Conservation (phyloP, 1,139 yeast genomes). For the Magnusiomyces magnusii region DNA sequence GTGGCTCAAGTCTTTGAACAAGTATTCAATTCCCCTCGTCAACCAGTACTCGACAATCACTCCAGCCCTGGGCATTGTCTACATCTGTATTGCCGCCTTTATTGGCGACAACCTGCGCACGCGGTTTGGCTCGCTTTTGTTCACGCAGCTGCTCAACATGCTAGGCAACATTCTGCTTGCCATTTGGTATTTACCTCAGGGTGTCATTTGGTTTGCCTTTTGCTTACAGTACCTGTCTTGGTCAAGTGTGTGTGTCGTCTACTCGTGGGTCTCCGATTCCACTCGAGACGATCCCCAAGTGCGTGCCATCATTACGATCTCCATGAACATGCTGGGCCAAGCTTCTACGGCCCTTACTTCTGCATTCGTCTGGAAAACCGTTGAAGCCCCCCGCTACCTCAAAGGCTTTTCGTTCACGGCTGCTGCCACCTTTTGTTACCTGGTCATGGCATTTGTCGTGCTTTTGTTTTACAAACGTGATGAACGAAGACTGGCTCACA, state of each 20-base stretch:
- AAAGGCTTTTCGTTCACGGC: slow-evolving; percentile 51
- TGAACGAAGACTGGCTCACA: slow-evolving; percentile 45
- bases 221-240: slow-evolving; percentile 40
- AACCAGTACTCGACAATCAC: slow-evolving; percentile 42
- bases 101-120: slow-evolving; percentile 47
- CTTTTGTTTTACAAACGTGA: slow-evolving; percentile 51
- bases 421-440: slow-evolving; percentile 37
- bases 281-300: slow-evolving; percentile 29
- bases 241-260: slow-evolving; percentile 38
- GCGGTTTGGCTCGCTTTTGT: slow-evolving; percentile 50
- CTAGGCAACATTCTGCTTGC: slow-evolving; percentile 41
- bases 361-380: slow-evolving; percentile 40
- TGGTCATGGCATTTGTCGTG: neutral
- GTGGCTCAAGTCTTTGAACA: slow-evolving; percentile 43
- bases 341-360: slow-evolving; percentile 21
- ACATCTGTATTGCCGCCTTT: slow-evolving; percentile 40
- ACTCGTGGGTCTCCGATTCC: slow-evolving; percentile 21
- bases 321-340: slow-evolving; percentile 38
- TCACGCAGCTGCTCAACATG: slow-evolving; percentile 45
- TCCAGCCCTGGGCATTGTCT: slow-evolving; percentile 48
- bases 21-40: slow-evolving; percentile 36
- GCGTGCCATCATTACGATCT: slow-evolving; percentile 37
- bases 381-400: slow-evolving; percentile 44
- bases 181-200: slow-evolving; percentile 41
- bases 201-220: slow-evolving; percentile 44